Evolutionary conservation across 2,329 filamentous ascomycete genomes (phyloP), one percentile per base, ranked within the genome.

Genomic region (Diaporthe citriasiana): DNA sequence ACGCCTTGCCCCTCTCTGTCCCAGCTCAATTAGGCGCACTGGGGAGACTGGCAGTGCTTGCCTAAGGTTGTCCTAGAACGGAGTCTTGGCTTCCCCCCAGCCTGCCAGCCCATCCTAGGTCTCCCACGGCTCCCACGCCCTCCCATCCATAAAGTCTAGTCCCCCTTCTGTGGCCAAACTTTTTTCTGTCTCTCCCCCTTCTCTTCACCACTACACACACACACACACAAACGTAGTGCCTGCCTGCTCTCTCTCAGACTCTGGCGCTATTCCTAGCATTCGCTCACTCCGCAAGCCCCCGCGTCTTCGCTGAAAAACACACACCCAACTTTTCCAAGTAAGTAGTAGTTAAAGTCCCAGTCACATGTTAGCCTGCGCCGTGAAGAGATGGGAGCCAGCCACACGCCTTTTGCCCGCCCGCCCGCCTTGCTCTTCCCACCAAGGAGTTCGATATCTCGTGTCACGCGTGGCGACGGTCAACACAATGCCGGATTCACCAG

Each of bases 351-450:
- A n/a, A 53, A 42, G 45, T 66, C 27, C 59, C 71, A 66, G 47
- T 38, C 38, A 60, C 57, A 55, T 63, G 53, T 59, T 50, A 56
- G 33, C 27, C 45, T 25, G 42, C 38, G 50, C 65, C 40, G 51
- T 60, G 68, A 69, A 71, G 59, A 74, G 53, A 63, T 65, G 45
- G 68, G 60, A 74, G 53, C 68, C 74, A 71, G 60, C 55, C 60
- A 47, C 38, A 53, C 63, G 30, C 25, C 30, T 30, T 42, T 40
- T 70, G 33, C 45, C 65, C 42, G 42, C 42, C 42, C 42, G 42
- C 17, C 38, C 30, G 42, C 42, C 42, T 27, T 27, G 27, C 59
- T 25, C 25, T 63, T 19, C 45, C 70, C 40, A 25, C 69, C 69
- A 25, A 72, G 40, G 73, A 42, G n/a, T 35, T n/a, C 40, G 22